Base-by-base conservation (phyloP, 2,329 filamentous ascomycete species). In the Pezicula rhizophila region DNA sequence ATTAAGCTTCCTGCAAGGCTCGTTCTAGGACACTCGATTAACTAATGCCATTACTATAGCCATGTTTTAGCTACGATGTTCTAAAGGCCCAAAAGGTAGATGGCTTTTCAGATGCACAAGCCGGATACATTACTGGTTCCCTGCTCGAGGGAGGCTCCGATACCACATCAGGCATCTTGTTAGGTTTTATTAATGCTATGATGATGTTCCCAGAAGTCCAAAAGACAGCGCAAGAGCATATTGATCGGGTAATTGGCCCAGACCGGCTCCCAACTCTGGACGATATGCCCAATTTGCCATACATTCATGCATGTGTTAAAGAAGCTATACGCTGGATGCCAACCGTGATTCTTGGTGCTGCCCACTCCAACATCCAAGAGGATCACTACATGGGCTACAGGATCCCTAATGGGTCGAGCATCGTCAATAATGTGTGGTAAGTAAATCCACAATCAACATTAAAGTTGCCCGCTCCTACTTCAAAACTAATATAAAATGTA, bases 321-420 rank as follows among this genome's bases (percentile, higher is more conserved):
- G 72, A 76, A 46, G 49, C 53, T 10, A 37, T 57, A 5, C 50
- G 57, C n/a, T 60, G 51, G 51, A 42, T 46, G 14, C 44, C 47
- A 14, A 66, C 66, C 25, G 63, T 63, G 8, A 65, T 69, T 6
- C 51, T 71, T 15, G 61, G 66, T 4, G 59, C 20, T 3, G 55
- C 57, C 26, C 57, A 75, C 47, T 67, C 68, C 10, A 62, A 68
- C 2, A 68, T 64, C 10, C 60, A 66, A 37, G 72, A 75, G 45
- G 67, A 74, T 48, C 53, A 64, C 26, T 74, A 74, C 52, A 60
- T 70, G 8, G 74, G 72, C 4, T 68, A 68, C 47, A 63, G 65
- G 20, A 72, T 79, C 41, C 75, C 76, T 8, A 69, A 70, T 48
- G 68, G 68, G 5, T 63, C 73, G 0, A 66, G 60, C 2, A 58